Evolutionary conservation across 2,329 filamentous ascomycete genomes (phyloP).

Genomic region (Cladorrhinum sp.): DNA sequence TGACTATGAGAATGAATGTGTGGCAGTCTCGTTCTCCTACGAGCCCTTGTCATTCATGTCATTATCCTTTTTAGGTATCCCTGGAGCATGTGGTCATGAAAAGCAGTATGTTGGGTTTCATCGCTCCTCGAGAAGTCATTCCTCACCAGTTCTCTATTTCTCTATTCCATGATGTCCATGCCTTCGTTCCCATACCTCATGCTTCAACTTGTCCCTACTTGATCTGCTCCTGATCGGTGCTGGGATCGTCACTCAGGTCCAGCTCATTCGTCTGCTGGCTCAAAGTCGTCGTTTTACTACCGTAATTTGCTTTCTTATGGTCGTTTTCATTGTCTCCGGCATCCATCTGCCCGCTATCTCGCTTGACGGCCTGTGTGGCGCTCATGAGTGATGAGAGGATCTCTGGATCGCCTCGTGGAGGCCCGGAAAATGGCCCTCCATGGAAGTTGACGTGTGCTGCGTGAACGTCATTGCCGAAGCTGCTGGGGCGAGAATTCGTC

Average conservation of each 20-base stretch:
- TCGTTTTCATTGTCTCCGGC: constrained; percentile 2
- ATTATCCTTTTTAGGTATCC: no score
- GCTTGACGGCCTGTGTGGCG: constrained; percentile 33
- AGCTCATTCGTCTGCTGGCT: constrained; percentile 49
- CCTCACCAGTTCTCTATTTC: no score
- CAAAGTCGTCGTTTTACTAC: constrained; percentile 45
- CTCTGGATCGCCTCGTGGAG: not conserved
- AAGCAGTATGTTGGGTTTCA: no score
- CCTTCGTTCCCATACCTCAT: no score
- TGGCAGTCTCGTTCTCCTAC: no score
- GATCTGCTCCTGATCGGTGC: no score
- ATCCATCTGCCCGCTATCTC: constrained; percentile 29
- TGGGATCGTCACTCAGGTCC: not conserved
- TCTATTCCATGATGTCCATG: no score
- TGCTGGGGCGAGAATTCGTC: constrained; percentile 17
- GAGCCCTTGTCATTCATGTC: no score
- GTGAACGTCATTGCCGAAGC: not conserved
- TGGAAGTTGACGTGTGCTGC: constrained; percentile 4
- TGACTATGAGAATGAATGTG: no score
- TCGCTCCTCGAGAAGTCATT: no score
- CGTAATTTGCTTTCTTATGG: not conserved
- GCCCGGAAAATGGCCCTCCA: constrained; percentile 15
- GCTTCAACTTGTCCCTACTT: no score
- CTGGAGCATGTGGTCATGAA: no score
- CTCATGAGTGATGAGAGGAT: constrained; percentile 40